Base-by-base conservation (phyloP, 164 flowering plant genomes). In the Brasenia schreberi region DNA sequence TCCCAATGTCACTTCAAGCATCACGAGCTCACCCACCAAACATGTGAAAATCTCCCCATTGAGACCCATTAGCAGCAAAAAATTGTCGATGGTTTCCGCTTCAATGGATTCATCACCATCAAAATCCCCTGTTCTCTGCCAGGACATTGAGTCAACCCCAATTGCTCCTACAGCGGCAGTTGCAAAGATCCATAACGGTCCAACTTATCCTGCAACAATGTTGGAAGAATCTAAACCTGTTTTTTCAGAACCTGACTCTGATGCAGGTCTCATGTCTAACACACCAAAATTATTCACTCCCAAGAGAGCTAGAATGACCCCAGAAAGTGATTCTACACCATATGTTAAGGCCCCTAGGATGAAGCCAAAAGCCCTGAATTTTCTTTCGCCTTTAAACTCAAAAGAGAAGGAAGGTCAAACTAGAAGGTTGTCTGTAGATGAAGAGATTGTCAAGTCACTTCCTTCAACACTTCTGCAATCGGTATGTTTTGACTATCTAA, bases 211-310 rank as follows among this genome's bases (percentile, higher is more conserved):
- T 61, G 19, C 63, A 18, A n/a, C 12, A 61, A n/a, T 10, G 18
- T 9, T 6, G 12, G 63, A 6, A 10, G 33, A n/a, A 61, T 61
- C 63, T 61, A 5, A 61, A 23, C 17, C 9, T 61, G 77, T 80
- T 70, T 81, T 81, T 23, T 60, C 69, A 18, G 81, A 82, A 65
- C 65, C 62, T 6, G 69, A 44, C 59, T 83, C 79, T 4, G 84
- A 86, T 65, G 88, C 96, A 42, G 77, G 74, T 69, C 67, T 83
- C 68, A 83, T 81, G 86, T 67, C 74, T 64, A 63, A 52, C n/a
- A 90, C 94, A 43, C 97, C 96, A 17, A 77, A 67, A 9, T 65
- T 82, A 56, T 76, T 64, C 43, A 73, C 90, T 59, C 87, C 87
- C 6, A 88, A 85, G 73, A 79, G 96, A 76, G 67, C 74, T 71